Evolutionary conservation across 2,329 filamentous ascomycete species (phyloP), one percentile per base, ranked within the genome.

Genomic region (Fusarium neocosmosporiellum): DNA sequence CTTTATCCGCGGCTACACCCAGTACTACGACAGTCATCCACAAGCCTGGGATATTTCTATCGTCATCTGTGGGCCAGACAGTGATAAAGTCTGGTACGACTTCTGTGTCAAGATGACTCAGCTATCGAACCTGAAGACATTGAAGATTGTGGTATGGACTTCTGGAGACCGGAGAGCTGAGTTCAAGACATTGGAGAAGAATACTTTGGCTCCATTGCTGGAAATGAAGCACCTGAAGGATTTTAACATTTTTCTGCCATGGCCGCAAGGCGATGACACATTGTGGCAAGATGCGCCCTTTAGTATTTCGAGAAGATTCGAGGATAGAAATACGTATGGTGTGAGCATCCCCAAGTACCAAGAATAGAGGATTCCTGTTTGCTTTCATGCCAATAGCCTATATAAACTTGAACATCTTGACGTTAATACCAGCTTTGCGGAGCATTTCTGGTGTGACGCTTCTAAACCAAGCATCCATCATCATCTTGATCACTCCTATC

Each of bases 21-120:
- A 63, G 48, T 63, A 57, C 48, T 63, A 63, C 18, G 60, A 63
- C 24, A 63, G 60, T 36, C 60, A 63, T 9, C 60, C 60, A 16
- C 60, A 63, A 27, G 60, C 60, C 20, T 63, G 60, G 60, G 60
- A 63, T n/a, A 5, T 46, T n/a, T 55, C 50, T 13, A 24, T 63
- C 36, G 31, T 53, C 33, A 29, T 63, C 22, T 63, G 34, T 18
- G 22, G 11, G 20, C 53, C 53, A 10, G 53, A 55, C 14, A 10
- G 13, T 5, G 31, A 55, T 24, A 13, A 55, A 11, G 14, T 18
- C 16, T 55, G 53, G 53, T 14, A 11, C 20, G 53, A 37, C 20
- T 33, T 36, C 18, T 37, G 53, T 22, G 8, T 20, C 14, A 33
- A 55, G 13, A 8, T 55, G 31, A 16, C 16, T 1, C 13, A 37